phyloP scores from a whole-genome alignment of 768 basidiomycete genomes.

The Russula virescens region DNA sequence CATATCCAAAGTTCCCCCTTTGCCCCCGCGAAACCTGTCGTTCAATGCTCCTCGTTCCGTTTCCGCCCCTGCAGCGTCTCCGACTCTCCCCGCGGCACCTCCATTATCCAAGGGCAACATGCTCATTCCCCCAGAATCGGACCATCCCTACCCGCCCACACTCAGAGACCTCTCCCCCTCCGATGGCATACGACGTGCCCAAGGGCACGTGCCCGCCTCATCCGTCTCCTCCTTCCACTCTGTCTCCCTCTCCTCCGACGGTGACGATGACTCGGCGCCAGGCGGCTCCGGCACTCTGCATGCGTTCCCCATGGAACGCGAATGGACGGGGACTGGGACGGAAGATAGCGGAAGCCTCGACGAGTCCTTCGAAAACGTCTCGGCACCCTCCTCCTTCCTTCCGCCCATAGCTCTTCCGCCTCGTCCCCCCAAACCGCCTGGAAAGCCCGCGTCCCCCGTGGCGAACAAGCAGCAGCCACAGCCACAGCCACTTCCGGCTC shows the following conservation, averaged over 20 bases:
- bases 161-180: constrained; percentile 30
- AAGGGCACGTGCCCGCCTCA: constrained; percentile 51
- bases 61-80: constrained; percentile 42
- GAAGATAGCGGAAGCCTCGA: constrained; percentile 53
- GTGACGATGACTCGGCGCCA: constrained; percentile 27
- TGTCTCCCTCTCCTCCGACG: constrained; percentile 66
- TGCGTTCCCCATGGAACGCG: constrained; percentile 42
- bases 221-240: constrained; percentile 78
- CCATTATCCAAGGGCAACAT: constrained; percentile 34
- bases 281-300: not conserved
- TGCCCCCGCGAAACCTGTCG: constrained; percentile 59
- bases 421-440: constrained; percentile 28
- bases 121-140: constrained; percentile 36
- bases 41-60: constrained; percentile 38
- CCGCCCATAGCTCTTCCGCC: constrained; percentile 32
- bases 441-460: constrained; percentile 10
- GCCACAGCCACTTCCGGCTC: not conserved
- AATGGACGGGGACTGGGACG: constrained; percentile 30
- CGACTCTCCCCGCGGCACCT: constrained; percentile 30
- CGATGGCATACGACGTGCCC: constrained; percentile 31
- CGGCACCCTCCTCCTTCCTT: constrained; percentile 39
- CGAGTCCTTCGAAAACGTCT: constrained; percentile 66
- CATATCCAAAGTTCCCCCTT: constrained; percentile 40
- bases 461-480: not conserved
- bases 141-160: constrained; percentile 47